These are phyloP conservation scores for Cyclostephanos tholiformis DNA, from an alignment of 108 stramenopile species.

Conservation along the genomic window DNA sequence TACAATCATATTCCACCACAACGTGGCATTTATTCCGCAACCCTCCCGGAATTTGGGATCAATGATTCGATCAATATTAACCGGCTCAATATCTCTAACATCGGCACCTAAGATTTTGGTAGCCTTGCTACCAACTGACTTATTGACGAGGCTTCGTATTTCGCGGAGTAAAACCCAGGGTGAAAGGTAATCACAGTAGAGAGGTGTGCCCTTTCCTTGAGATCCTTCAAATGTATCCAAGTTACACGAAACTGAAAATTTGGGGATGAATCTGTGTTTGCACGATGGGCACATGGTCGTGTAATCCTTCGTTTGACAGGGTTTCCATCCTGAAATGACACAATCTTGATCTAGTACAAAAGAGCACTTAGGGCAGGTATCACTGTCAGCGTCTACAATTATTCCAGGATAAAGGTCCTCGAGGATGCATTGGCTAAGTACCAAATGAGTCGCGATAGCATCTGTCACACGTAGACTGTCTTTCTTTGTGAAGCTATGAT, in stretches of 20 bases:
- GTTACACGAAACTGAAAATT: constrained; percentile 68
- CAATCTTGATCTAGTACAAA: constrained; percentile 56
- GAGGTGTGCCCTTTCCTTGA: constrained; percentile 71
- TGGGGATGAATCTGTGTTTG: constrained; percentile 78
- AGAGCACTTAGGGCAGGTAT: constrained; percentile 81
- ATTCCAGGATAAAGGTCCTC: constrained; percentile 81
- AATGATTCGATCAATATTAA: constrained; percentile 60
- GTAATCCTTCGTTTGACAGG: constrained; percentile 70
- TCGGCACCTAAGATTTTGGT: constrained; percentile 32
- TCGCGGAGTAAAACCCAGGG: constrained; percentile 88
- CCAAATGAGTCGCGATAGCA: constrained; percentile 60
- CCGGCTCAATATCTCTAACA: neutral
- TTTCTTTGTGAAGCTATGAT: constrained; percentile 40
- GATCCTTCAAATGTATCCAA: constrained; percentile 74
- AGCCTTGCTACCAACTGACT: constrained; percentile 26
- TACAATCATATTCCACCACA: constrained; percentile 91
- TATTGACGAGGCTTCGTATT: constrained; percentile 55
- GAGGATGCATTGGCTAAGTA: constrained; percentile 74
- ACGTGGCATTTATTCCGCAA: constrained; percentile 65
- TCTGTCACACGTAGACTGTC: constrained; percentile 37
- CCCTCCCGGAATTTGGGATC: constrained; percentile 76
- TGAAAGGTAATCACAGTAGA: constrained; percentile 86
- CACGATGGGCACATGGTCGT: constrained; percentile 77
- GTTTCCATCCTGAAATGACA: constrained; percentile 73
- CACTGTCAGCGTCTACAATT: constrained; percentile 65